Percentiles rank a stretch among this genome's conserved stretches.
phyloP scores from a whole-genome alignment of 805 yeast genomes.

The Teunomyces cretensis region DNA sequence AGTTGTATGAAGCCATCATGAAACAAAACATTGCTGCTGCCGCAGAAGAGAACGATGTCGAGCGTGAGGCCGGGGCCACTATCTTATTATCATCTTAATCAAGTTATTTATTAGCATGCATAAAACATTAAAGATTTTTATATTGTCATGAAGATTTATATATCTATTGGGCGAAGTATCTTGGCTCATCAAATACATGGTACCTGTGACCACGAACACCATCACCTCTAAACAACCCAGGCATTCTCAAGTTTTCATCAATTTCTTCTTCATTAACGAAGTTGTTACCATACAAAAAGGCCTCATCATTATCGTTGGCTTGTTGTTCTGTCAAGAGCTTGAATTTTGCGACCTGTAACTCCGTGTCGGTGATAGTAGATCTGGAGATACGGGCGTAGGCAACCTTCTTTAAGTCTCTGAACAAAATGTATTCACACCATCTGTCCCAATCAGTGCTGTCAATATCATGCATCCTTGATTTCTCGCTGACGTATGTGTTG shows the following conservation, averaged over 20 bases:
- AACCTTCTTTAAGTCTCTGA: slow-evolving; percentile 78
- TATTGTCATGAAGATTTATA: background rate
- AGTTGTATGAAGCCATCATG: slow-evolving; percentile 12
- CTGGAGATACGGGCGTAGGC: slow-evolving; percentile 95
- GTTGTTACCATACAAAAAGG: slow-evolving; percentile 53
- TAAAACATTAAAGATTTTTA: background rate
- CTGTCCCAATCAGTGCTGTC: slow-evolving; percentile 94
- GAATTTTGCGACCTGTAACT: slow-evolving; percentile 93
- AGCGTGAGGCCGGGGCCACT: slow-evolving; percentile 8
- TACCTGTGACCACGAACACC: slow-evolving; percentile 93
- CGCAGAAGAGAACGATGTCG: background rate
- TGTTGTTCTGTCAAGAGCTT: slow-evolving; percentile 48
- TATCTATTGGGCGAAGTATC: slow-evolving; percentile 55
- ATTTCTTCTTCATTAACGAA: slow-evolving; percentile 58
- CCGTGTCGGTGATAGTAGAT: slow-evolving; percentile 94
- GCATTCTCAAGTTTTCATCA: slow-evolving; percentile 68
- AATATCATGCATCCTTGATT: slow-evolving; percentile 87
- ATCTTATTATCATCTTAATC: slow-evolving; percentile 6
- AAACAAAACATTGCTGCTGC: slow-evolving; percentile 4
- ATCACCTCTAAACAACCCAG: slow-evolving; percentile 74
- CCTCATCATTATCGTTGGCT: slow-evolving; percentile 28
- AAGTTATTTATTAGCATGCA: background rate
- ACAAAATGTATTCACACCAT: slow-evolving; percentile 97
- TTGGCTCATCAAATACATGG: slow-evolving; percentile 94
- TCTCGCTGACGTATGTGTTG: slow-evolving; percentile 82